Conservation (phyloP, 371 early-diverging fungal species). For the Rhizopus sp. region DNA sequence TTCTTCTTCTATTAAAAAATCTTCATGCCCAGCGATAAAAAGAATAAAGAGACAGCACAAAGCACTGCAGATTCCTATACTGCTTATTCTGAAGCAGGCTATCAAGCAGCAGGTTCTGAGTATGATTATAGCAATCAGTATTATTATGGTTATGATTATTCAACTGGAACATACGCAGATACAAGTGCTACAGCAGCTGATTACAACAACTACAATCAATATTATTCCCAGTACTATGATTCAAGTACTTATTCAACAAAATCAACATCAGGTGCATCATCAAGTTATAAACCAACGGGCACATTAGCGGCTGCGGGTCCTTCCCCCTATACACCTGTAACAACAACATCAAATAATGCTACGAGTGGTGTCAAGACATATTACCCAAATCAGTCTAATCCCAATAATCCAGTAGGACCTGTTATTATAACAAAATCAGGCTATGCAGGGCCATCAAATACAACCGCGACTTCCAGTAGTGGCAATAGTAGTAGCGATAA, state of each 20-base stretch:
- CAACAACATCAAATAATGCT: slow-evolving; percentile 6
- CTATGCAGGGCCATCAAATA: slow-evolving; percentile 21
- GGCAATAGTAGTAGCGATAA: slow-evolving; percentile 10
- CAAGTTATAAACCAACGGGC: neutral
- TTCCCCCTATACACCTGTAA: slow-evolving; percentile 11
- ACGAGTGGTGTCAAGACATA: slow-evolving; percentile 18
- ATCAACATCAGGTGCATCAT: slow-evolving; percentile 2
- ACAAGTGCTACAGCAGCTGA: slow-evolving; percentile 15
- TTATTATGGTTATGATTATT: slow-evolving; percentile 39
- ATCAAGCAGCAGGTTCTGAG: slow-evolving; percentile 6
- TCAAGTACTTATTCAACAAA: slow-evolving; percentile 4
- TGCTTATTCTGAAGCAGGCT: neutral
- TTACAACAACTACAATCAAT: slow-evolving; percentile 33
- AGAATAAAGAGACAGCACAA: neutral
- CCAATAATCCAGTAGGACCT: slow-evolving; percentile 22
- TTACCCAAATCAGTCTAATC: slow-evolving; percentile 18
- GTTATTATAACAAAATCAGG: slow-evolving; percentile 20
- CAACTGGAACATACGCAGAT: slow-evolving; percentile 18
- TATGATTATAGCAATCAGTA: slow-evolving; percentile 23
- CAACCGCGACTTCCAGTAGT: neutral
- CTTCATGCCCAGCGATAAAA: neutral
- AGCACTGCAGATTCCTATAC: neutral
- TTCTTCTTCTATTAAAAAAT: neutral
- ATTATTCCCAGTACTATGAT: slow-evolving; percentile 34
- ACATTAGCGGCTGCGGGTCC: slow-evolving; percentile 2